Evolutionary conservation across 208 protist genomes (phyloP).

Genomic region (Zelonia costaricensis): DNA sequence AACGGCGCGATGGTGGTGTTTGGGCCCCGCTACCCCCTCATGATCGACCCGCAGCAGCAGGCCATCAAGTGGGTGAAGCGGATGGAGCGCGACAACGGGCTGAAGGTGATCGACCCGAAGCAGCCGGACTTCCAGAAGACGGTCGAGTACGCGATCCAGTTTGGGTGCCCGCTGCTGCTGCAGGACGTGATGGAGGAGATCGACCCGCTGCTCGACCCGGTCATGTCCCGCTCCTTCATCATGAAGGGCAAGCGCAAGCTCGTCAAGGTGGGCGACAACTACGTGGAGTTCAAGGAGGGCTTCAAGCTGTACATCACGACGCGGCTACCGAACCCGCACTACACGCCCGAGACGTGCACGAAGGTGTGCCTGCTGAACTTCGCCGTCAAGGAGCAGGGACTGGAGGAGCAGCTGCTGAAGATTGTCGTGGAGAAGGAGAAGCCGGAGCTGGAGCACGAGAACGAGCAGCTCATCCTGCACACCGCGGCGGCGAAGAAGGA

Average conservation of each 20-base stretch:
- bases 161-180: constrained; percentile 96
- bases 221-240: constrained; percentile 95
- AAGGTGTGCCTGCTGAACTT: constrained; percentile 98
- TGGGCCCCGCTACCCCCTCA: constrained; percentile 96
- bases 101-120: constrained; percentile 96
- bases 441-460: constrained; percentile 98
- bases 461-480: constrained; percentile 95
- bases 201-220: constrained; percentile 96
- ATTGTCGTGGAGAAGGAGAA: constrained; percentile 98
- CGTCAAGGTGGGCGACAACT: constrained; percentile 98
- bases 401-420: constrained; percentile 98
- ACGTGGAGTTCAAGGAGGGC: constrained; percentile 96
- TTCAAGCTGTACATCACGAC: constrained; percentile 99
- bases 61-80: constrained; percentile 99
- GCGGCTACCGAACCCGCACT: constrained; percentile 97
- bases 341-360: constrained; percentile 98
- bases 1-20: constrained; percentile 98
- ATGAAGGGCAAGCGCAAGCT: constrained; percentile 89
- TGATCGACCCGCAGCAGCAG: constrained; percentile 99
- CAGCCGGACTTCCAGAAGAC: constrained; percentile 95
- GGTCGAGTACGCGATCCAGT: constrained; percentile 97
- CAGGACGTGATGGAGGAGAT: constrained; percentile 98
- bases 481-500: constrained; percentile 94
- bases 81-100: constrained; percentile 92
- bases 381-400: constrained; percentile 97